Base-by-base conservation (phyloP, 2,329 filamentous ascomycete genomes). In the Zymoseptoria tritici region DNA sequence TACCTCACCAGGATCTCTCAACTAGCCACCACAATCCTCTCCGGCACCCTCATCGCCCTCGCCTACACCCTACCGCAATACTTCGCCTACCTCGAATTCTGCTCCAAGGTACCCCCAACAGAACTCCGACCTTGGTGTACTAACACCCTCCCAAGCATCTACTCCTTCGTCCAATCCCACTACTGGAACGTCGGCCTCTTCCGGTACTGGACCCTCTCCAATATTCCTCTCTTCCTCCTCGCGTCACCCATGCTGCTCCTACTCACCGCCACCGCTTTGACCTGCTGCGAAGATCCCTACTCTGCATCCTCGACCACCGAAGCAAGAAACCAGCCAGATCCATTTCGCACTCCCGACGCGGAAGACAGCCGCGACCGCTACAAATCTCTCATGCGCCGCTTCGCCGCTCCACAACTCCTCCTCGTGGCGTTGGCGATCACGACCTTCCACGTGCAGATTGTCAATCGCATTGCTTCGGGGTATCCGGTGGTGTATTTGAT, bases 141-240 rank as follows among this genome's bases (percentile, higher is more conserved):
- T 20, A 80, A 78, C 19, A 72, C 76, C n/a, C 64, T 92, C 11
- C 94, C 94, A 3, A 96, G 91, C 72, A 92, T 99, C 61, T 97
- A 96, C 75, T 82, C 85, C 0, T 97, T 89, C 79, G 93, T 97
- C 2, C 94, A 99, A 72, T 80, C 81, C 52, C 80, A 89, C 68
- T 97, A 99, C 75, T 99, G 94, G 94, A 86, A 93, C 68, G 85
- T 89, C 56, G 94, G 94, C 0, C 88, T 96, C 66, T 81, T 97
- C 56, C 83, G 83, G 60, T 99, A 99, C 77, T 99, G 94, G 94
- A 96, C 86, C 0, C 64, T 87, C 0, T 85, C 87, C 5, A 97
- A 99, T 70, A 71, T 94, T 9, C 94, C 94, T 0, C 81, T 99
- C 1, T 99, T 99, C 75, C 68, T 92, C 21, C 81, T 99, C 9